Evolutionary conservation across 768 basidiomycete species (phyloP), one percentile per base, ranked within the genome.

Genomic region (Tylopilus sp.): DNA sequence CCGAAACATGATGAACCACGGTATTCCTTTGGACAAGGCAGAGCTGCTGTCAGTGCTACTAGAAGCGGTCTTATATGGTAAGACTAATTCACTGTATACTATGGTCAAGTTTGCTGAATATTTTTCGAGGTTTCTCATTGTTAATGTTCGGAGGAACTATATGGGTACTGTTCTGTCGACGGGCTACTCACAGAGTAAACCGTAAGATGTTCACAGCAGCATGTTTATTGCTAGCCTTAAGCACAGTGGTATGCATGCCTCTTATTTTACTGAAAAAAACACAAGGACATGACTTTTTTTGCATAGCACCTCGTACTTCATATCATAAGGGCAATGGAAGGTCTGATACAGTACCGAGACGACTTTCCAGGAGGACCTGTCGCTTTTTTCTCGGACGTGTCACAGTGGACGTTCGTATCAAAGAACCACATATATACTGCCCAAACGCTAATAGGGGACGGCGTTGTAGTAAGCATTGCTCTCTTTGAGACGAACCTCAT

Each of bases 81-180:
- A 44, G 55, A 30, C 12, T n/a, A 11, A 5, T 29, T n/a, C 7
- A 21, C 12, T 4, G 37, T 28, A 1, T 13, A 48, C 31, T 17
- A 9, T 50, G 7, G 19, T 28, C 1, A 31, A 48, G 30, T 6
- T 6, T 47, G 10, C 34, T 34, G 19, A 38, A 24, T 1, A 2
- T 12, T 24, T n/a, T 1, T 21, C 4, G 11, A 72, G 71, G 70
- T 3, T 70, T 70, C 55, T 72, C 68, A 2, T 11, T 70, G 12
- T 37, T 70, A n/a, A 70, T 72, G 71, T 72, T 69, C 48, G 61
- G 64, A 6, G 60, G 52, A 11, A 70, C 70, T 1, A 45, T 71
- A 2, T 65, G 60, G 59, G 55, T 60, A 3, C 50, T 70, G 13
- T 26, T 60, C 7, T 47, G 31, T 22, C 53, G 53, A 17, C 58